Conservation (phyloP, 1,284 basidiomycete genomes). For the Crucibulum cyathiforme region DNA sequence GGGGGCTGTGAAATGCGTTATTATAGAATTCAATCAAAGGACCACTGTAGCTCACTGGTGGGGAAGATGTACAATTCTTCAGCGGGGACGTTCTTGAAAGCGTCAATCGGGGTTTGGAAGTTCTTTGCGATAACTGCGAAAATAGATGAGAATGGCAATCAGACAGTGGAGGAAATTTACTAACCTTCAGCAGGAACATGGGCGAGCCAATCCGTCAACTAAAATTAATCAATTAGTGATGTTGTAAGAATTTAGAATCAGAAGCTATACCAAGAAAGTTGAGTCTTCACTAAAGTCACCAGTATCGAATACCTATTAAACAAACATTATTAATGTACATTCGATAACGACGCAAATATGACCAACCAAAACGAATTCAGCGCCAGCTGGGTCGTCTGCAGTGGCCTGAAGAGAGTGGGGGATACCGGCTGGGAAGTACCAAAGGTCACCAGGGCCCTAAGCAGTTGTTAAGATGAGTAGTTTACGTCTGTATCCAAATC, state of each 20-base stretch:
- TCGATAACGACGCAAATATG: background rate
- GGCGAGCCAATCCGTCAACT: constrained; percentile 55
- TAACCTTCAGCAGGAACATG: constrained; percentile 39
- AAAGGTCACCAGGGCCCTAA: constrained; percentile 50
- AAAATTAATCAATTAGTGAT: background rate
- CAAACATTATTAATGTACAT: background rate
- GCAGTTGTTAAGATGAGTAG: too few species aligned
- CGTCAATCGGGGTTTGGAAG: constrained; percentile 41
- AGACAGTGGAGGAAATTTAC: constrained; percentile 31
- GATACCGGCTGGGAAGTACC: constrained; percentile 70
- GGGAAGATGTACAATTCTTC: constrained; percentile 64
- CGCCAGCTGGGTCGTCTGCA: constrained; percentile 49
- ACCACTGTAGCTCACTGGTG: constrained; percentile 22
- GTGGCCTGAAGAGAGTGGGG: constrained; percentile 63
- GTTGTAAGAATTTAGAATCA: background rate
- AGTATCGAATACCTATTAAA: constrained; percentile 50
- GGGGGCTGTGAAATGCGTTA: constrained; percentile 34
- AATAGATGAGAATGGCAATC: constrained; percentile 44
- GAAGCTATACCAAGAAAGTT: constrained; percentile 50
- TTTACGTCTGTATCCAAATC: too few species aligned
- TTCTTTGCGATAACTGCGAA: constrained; percentile 63
- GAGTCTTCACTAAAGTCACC: constrained; percentile 63
- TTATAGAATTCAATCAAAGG: background rate
- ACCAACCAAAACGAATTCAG: constrained; percentile 58
- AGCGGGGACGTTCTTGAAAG: constrained; percentile 55